Evolutionary conservation across 2,329 filamentous ascomycete genomes (phyloP).

Genomic region (Chaetothyriales sp.): DNA sequence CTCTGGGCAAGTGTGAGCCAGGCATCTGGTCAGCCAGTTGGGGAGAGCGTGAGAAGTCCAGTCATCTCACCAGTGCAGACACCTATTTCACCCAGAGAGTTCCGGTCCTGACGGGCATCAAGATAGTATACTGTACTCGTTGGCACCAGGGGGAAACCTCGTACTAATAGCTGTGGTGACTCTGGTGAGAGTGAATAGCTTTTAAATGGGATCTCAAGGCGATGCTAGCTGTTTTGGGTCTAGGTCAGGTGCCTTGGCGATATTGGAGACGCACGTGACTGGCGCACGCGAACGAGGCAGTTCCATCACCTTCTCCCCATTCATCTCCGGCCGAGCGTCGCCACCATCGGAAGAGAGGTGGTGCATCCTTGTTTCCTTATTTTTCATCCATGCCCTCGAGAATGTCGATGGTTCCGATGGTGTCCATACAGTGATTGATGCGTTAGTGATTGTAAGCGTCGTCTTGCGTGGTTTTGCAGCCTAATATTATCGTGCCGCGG

Average conservation of each 20-base stretch:
- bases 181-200: no score
- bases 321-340: not conserved
- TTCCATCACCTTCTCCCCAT: not conserved
- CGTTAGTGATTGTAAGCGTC: not conserved
- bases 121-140: not conserved
- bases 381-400: not conserved
- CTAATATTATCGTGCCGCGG: not conserved
- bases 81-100: not conserved
- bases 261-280: not conserved
- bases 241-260: not conserved
- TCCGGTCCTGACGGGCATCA: not conserved
- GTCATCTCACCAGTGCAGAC: not conserved
- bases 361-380: not conserved
- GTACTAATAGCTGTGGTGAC: no score
- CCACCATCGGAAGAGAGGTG: not conserved
- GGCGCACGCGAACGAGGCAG: not conserved
- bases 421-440: not conserved
- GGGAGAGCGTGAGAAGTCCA: not conserved
- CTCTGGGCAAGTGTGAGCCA: not conserved
- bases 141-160: no score
- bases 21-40: not conserved
- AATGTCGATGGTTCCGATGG: not conserved
- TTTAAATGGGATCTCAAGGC: no score
- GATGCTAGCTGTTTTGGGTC: no score
- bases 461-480: not conserved